phyloP scores from a whole-genome alignment of 1,284 basidiomycete species.

The Amylostereum areolatum region DNA sequence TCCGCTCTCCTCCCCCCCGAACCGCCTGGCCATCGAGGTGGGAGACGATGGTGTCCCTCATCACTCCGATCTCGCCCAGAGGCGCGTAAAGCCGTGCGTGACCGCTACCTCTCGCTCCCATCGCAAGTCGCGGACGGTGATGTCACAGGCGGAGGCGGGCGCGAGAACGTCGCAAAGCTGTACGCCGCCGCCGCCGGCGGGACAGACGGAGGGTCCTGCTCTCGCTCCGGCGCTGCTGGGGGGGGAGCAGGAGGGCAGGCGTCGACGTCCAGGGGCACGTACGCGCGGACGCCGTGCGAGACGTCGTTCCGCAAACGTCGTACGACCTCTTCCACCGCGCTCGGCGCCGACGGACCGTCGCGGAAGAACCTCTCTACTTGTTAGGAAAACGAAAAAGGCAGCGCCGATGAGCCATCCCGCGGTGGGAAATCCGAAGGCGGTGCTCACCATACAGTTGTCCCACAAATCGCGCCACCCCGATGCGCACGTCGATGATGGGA shows the following conservation, averaged over 20 bases:
- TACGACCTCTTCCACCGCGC: conserved; percentile 11
- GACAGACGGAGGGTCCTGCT: not conserved
- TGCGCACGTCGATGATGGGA: conserved; percentile 81
- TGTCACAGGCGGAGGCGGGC: conserved; percentile 6
- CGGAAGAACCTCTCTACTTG: conserved; percentile 8
- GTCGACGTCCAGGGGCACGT: conserved; percentile 6
- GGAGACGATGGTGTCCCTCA: not conserved
- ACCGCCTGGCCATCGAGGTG: not conserved
- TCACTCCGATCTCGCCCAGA: not conserved
- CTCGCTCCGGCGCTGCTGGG: not conserved
- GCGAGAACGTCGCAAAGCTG: conserved; percentile 8
- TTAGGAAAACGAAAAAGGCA: not conserved
- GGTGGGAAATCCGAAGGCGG: conserved; percentile 1
- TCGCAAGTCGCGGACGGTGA: not conserved
- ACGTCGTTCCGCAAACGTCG: conserved; percentile 16
- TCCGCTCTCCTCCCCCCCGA: too few species aligned
- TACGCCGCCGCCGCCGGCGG: not conserved
- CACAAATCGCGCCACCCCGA: conserved; percentile 72
- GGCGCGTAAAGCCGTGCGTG: not conserved
- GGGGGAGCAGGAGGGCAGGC: not conserved
- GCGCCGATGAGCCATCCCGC: not conserved
- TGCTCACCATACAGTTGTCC: conserved; percentile 48
- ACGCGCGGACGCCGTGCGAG: conserved; percentile 24
- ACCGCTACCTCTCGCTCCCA: not conserved
- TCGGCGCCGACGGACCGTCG: conserved; percentile 9